Evolutionary conservation across 495 filamentous ascomycete species (phyloP).

Genomic region (Penicillium chermesinum): DNA sequence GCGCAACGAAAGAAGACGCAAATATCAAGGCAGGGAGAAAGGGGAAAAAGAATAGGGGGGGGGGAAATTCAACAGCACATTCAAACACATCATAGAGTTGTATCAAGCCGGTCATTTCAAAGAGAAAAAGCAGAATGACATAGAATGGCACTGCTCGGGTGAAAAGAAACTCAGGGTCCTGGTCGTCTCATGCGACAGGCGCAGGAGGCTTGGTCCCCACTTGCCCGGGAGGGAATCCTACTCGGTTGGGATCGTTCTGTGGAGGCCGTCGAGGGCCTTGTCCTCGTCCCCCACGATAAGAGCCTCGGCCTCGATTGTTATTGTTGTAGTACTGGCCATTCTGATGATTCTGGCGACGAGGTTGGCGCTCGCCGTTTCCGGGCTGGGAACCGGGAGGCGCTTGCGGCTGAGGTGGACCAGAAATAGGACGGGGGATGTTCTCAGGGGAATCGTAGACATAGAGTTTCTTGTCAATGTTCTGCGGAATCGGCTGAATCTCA

Average conservation of each 20-base stretch:
- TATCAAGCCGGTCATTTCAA: not conserved
- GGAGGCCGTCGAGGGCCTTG: conserved; percentile 41
- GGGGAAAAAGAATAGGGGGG: not conserved
- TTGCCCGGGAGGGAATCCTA: conserved; percentile 18
- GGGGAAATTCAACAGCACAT: not conserved
- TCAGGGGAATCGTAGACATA: conserved; percentile 98
- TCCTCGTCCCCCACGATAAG: conserved; percentile 42
- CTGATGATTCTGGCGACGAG: conserved; percentile 38
- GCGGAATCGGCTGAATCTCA: conserved; percentile 93
- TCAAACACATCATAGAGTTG: not conserved
- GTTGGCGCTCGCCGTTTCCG: conserved; percentile 28
- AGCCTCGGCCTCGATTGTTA: conserved; percentile 32
- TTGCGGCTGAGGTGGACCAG: conserved; percentile 38
- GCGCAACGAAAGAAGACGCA: not conserved
- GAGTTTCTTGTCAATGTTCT: conserved; percentile 92
- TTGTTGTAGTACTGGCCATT: conserved; percentile 36
- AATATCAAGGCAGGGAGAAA: not conserved
- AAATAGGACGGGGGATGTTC: conserved; percentile 77
- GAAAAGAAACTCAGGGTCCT: not conserved
- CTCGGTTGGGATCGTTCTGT: conserved; percentile 30
- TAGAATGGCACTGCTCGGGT: not conserved
- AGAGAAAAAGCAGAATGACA: not conserved
- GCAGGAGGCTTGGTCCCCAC: conserved; percentile 30
- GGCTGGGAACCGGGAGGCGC: conserved; percentile 16
- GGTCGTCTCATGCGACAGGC: conserved; percentile 22